Evolutionary conservation across 139 green algal species (phyloP).

Genomic region (Auxenochlorella pyrenoidosa): DNA sequence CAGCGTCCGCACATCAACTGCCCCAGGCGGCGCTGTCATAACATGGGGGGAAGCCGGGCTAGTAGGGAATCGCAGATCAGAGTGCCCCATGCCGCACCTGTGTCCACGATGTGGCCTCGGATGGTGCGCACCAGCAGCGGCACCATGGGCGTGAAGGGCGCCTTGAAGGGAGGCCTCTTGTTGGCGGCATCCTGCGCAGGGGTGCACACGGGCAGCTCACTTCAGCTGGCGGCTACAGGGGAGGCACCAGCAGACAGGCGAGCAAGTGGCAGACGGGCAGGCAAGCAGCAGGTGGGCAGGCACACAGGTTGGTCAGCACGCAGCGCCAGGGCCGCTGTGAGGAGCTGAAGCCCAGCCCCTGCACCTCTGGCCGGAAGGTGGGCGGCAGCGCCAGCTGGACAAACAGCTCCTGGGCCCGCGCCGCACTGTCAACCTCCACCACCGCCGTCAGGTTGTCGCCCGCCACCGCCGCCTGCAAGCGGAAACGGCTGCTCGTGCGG

Average conservation of each 20-base stretch:
- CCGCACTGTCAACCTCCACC: conserved; percentile 27
- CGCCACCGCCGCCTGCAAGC: conserved; percentile 5
- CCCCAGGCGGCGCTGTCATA: no score
- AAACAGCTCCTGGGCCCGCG: conserved; percentile 41
- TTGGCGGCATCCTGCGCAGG: conserved; percentile 22
- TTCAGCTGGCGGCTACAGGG: no score
- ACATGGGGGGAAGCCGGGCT: no score
- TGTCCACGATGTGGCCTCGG: conserved; percentile 53
- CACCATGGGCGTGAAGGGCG: conserved; percentile 60
- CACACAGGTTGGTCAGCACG: neutral
- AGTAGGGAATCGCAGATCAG: no score
- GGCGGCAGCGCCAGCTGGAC: conserved; percentile 62
- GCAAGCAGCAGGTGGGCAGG: neutral
- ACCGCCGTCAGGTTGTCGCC: neutral
- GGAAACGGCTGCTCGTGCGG: no score
- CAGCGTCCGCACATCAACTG: no score
- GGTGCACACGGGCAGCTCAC: neutral
- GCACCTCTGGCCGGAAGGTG: conserved; percentile 31
- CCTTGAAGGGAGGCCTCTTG: conserved; percentile 49
- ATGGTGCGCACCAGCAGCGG: conserved; percentile 49
- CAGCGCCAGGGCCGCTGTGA: neutral
- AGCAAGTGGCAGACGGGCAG: neutral
- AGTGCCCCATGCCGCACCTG: no score
- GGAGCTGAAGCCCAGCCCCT: neutral
- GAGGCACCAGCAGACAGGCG: no score